These are phyloP conservation scores for Aspergillus pseudoterreus DNA, from an alignment of 2,329 filamentous ascomycete species.

Conservation along the genomic window DNA sequence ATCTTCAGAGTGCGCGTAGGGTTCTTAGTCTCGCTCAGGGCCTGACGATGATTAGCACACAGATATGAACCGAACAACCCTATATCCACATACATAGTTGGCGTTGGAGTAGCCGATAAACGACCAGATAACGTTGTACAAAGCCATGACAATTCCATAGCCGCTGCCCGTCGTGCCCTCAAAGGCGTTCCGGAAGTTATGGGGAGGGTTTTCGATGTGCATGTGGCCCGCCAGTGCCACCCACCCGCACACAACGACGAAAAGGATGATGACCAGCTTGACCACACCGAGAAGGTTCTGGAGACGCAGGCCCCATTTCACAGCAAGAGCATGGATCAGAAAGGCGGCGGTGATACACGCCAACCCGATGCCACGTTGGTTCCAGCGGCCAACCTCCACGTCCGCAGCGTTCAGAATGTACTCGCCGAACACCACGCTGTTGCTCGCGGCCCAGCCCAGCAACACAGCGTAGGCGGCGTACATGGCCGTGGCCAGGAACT, in stretches of 20 bases:
- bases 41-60: constrained; percentile 23
- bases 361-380: constrained; percentile 48
- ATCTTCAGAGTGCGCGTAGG: constrained; percentile 57
- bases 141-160: constrained; percentile 54
- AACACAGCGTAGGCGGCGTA: constrained; percentile 51
- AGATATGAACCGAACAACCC: background rate
- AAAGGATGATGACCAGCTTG: constrained; percentile 49
- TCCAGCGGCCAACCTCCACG: constrained; percentile 44
- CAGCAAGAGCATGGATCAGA: constrained; percentile 45
- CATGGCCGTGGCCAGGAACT: constrained; percentile 52
- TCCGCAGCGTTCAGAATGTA: constrained; percentile 49
- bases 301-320: constrained; percentile 46
- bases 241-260: constrained; percentile 44
- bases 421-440: constrained; percentile 51
- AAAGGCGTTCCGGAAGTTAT: constrained; percentile 38
- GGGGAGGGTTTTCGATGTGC: constrained; percentile 30
- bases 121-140: constrained; percentile 61
- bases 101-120: constrained; percentile 61
- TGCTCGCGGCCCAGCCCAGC: constrained; percentile 51
- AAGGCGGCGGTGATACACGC: constrained; percentile 47
- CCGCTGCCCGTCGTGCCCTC: constrained; percentile 34
- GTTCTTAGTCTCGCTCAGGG: constrained; percentile 54
- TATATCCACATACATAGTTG: constrained; percentile 50
- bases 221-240: constrained; percentile 39
- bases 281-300: constrained; percentile 49